Percentiles rank a stretch among this genome's conserved stretches.
Evolutionary conservation across 371 early-diverging fungal genomes (phyloP).

Genomic region (Circinella umbellata): DNA sequence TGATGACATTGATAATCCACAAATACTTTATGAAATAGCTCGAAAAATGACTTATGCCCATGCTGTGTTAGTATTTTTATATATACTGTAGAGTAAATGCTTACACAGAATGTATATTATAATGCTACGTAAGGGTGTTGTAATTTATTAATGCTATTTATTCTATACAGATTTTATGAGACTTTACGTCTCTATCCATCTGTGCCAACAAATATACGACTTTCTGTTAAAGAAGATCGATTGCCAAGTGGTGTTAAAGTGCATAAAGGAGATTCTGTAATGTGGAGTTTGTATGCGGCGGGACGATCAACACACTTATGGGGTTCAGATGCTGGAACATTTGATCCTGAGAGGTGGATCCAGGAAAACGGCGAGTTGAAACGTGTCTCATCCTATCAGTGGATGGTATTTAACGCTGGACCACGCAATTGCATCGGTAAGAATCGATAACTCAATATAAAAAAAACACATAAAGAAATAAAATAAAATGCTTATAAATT

Average conservation of each 20-base stretch:
- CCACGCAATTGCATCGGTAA: constrained; percentile 29
- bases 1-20: constrained; percentile 37
- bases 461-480: not conserved
- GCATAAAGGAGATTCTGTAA: constrained; percentile 56
- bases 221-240: constrained; percentile 66
- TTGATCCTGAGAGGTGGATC: constrained; percentile 67
- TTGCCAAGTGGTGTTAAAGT: constrained; percentile 72
- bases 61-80: constrained; percentile 53
- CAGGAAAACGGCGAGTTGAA: constrained; percentile 28
- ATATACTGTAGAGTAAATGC: too few species aligned
- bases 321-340: constrained; percentile 64
- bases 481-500: not conserved
- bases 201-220: constrained; percentile 71
- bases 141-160: not conserved
- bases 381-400: constrained; percentile 31
- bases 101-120: too few species aligned
- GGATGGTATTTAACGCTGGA: constrained; percentile 62
- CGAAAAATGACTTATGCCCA: constrained; percentile 62
- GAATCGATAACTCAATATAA: not conserved
- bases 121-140: constrained; percentile 4
- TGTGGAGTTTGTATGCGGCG: constrained; percentile 56
- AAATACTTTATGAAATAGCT: constrained; percentile 44
- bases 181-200: constrained; percentile 72
- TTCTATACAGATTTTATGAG: constrained; percentile 53
- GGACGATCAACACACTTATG: constrained; percentile 58